Percentiles rank a stretch among this genome's conserved stretches.
Conservation (phyloP, 305 asterid genomes). For the Fraxinus greggii region DNA sequence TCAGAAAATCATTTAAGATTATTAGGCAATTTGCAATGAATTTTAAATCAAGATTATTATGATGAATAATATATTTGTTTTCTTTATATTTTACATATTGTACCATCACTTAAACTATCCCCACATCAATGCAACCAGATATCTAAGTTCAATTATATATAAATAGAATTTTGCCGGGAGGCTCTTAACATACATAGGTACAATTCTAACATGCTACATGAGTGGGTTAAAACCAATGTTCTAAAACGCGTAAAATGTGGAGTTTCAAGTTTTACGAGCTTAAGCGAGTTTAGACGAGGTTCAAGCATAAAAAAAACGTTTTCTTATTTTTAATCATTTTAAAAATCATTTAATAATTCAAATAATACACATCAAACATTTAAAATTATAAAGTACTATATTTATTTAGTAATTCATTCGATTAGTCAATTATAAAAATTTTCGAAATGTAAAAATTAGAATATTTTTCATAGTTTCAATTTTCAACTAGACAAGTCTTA, state of each 20-base stretch:
- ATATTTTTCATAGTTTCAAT: too few species aligned
- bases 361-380: too few species aligned
- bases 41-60: neutral
- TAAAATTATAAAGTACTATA: too few species aligned
- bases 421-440: too few species aligned
- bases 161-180: neutral
- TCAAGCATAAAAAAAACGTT: too few species aligned
- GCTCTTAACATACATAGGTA: neutral
- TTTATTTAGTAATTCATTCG: too few species aligned
- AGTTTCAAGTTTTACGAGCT: too few species aligned
- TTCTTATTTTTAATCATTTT: too few species aligned
- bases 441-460: neutral
- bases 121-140: neutral
- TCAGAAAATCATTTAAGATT: neutral
- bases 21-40: slow-evolving; percentile 12
- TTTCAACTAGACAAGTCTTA: neutral
- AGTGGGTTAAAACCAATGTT: neutral
- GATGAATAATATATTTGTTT: neutral
- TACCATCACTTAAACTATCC: neutral
- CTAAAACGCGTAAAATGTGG: too few species aligned
- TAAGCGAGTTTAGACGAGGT: too few species aligned
- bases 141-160: neutral
- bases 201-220: neutral
- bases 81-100: neutral
- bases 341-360: too few species aligned